Percentiles rank a stretch among this genome's conserved stretches.
Evolutionary conservation across 2,329 filamentous ascomycete species (phyloP).

Genomic region (Amphichorda felina): DNA sequence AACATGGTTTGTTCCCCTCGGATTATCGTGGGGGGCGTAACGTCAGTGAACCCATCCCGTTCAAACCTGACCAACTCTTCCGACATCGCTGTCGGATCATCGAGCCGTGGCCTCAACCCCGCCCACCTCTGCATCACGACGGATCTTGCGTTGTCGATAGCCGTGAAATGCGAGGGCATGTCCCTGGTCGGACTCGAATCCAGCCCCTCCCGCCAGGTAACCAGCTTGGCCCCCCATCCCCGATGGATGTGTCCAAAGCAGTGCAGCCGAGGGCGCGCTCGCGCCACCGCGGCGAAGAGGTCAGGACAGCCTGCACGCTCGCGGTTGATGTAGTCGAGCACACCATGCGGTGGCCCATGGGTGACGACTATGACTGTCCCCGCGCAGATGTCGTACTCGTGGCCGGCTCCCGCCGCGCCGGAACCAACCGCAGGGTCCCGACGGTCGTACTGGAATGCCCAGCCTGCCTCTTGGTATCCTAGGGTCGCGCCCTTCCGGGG

Average conservation of each 20-base stretch:
- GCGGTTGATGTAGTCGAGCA: conserved; percentile 24
- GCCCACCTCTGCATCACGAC: conserved; percentile 20
- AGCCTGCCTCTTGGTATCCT: conserved; percentile 6
- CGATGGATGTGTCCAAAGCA: conserved; percentile 23
- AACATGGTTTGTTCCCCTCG: conserved; percentile 36
- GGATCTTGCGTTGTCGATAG: conserved; percentile 33
- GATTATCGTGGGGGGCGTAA: conserved; percentile 12
- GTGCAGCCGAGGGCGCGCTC: conserved; percentile 17
- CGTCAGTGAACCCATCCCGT: conserved; percentile 19
- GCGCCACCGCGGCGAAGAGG: conserved; percentile 16
- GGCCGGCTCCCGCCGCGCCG: conserved; percentile 2
- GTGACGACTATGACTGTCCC: conserved; percentile 19
- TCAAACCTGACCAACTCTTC: conserved; percentile 2
- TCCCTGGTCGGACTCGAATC: conserved; percentile 9
- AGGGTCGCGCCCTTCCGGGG: conserved; percentile 16
- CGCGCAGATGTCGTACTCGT: conserved; percentile 13
- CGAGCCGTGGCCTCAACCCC: not conserved
- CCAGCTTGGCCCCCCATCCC: conserved; percentile 26
- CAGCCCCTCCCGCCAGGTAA: conserved; percentile 27
- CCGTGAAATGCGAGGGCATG: conserved; percentile 28
- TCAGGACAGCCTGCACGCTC: conserved; percentile 16
- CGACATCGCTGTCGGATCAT: not conserved
- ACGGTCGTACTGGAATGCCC: conserved; percentile 31
- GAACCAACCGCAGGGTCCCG: too few relatives aligned
- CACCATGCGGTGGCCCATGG: conserved; percentile 22